phyloP scores from a whole-genome alignment of 2,329 filamentous ascomycete species.

The Penicillium italicum region DNA sequence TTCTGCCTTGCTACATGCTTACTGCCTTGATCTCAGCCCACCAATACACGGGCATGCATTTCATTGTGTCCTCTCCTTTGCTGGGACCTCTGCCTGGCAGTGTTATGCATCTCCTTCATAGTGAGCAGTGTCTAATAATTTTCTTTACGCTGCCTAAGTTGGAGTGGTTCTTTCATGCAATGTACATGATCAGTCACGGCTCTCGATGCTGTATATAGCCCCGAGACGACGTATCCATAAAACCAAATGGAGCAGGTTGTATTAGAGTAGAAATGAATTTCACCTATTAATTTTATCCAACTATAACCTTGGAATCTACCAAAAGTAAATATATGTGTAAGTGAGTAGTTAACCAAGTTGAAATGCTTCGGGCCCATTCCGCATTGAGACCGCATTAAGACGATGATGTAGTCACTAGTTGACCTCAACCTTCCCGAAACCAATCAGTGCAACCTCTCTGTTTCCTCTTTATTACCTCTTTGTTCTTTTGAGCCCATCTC shows the following conservation, averaged over 20 bases:
- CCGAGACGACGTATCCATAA: conserved; percentile 23
- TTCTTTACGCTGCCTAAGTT: conserved; percentile 7
- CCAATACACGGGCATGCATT: conserved; percentile 6
- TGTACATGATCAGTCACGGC: conserved; percentile 31
- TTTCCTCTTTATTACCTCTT: not conserved
- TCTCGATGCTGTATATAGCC: conserved; percentile 32
- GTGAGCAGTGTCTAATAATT: conserved; percentile 17
- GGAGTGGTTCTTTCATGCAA: conserved; percentile 23
- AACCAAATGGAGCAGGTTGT: conserved; percentile 17
- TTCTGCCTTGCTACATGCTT: conserved; percentile 19
- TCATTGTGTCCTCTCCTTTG: not conserved
- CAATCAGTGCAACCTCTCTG: not conserved
- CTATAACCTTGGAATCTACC: not conserved
- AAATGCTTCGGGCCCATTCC: conserved; percentile 1
- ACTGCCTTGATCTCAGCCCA: conserved; percentile 5
- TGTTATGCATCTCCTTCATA: not conserved
- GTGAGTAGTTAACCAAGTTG: not conserved
- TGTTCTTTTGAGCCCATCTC: not conserved
- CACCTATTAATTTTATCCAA: not conserved
- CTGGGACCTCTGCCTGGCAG: not conserved
- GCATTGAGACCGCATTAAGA: conserved; percentile 16
- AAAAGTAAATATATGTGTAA: too few species aligned
- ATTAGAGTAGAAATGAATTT: not conserved
- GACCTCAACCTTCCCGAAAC: conserved; percentile 1
- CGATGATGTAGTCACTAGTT: conserved; percentile 12